These are phyloP conservation scores for Penicillium chermesinum DNA, from an alignment of 495 filamentous ascomycete species.

Conservation along the genomic window DNA sequence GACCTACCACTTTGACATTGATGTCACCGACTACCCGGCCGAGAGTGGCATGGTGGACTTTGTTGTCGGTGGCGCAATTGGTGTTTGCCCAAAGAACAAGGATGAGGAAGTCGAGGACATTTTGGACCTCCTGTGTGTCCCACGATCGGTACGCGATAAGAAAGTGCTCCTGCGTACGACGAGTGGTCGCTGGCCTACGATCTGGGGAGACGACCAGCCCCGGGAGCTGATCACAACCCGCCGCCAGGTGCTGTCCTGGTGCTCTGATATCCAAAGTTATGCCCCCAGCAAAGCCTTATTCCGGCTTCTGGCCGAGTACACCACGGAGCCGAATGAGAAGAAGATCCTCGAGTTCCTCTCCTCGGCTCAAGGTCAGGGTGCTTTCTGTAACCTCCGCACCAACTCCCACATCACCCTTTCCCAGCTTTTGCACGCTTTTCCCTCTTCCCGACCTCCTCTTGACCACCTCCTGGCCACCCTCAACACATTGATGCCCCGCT, in stretches of 20 bases:
- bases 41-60: conserved; percentile 82
- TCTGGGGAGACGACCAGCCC: conserved; percentile 90
- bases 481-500: conserved; percentile 87
- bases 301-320: conserved; percentile 80
- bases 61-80: conserved; percentile 93
- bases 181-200: conserved; percentile 88
- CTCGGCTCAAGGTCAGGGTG: conserved; percentile 85
- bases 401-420: conserved; percentile 75
- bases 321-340: conserved; percentile 72
- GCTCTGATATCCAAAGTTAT: conserved; percentile 86
- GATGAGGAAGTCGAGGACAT: conserved; percentile 72
- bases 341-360: conserved; percentile 81
- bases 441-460: conserved; percentile 80
- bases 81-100: conserved; percentile 84
- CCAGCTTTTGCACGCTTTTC: conserved; percentile 89
- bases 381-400: conserved; percentile 93
- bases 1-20: conserved; percentile 94
- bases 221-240: conserved; percentile 82
- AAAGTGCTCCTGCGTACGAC: conserved; percentile 70
- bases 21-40: conserved; percentile 90
- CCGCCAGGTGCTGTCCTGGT: conserved; percentile 90
- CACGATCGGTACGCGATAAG: conserved; percentile 73
- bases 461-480: conserved; percentile 75
- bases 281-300: conserved; percentile 85
- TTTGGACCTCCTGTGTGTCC: conserved; percentile 72